Evolutionary conservation across 768 basidiomycete genomes (phyloP).

Genomic region (Flagelloscypha sp.): DNA sequence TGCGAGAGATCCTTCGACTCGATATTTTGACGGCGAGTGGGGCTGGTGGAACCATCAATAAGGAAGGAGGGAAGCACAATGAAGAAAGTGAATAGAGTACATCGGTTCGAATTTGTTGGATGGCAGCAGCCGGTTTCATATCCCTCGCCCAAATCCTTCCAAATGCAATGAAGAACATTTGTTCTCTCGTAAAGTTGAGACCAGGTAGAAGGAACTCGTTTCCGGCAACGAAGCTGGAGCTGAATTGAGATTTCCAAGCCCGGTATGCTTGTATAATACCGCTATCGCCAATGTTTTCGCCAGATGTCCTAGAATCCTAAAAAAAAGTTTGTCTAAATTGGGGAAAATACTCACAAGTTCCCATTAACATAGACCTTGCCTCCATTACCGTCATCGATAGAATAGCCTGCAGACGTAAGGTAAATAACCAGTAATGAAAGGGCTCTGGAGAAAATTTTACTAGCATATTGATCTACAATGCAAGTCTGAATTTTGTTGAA

Average conservation of each 20-base stretch:
- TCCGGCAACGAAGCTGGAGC: conserved; percentile 46
- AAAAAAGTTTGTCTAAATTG: too few relatives aligned
- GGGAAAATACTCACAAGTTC: too few relatives aligned
- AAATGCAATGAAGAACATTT: conserved; percentile 90
- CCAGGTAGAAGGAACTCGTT: conserved; percentile 78
- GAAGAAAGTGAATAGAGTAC: too few relatives aligned
- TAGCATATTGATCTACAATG: conserved; percentile 87
- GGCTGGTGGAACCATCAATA: too few relatives aligned
- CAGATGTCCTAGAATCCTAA: conserved; percentile 89
- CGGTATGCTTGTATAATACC: conserved; percentile 81
- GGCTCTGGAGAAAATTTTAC: conserved; percentile 25
- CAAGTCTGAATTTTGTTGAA: conserved; percentile 82
- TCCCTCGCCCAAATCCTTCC: conserved; percentile 82
- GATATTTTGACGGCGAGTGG: conserved; percentile 73
- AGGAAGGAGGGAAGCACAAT: too few relatives aligned
- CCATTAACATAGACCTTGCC: conserved; percentile 77
- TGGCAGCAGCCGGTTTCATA: conserved; percentile 71
- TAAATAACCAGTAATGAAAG: not conserved
- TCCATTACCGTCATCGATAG: conserved; percentile 79
- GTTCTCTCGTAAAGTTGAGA: conserved; percentile 74
- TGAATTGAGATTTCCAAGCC: conserved; percentile 81
- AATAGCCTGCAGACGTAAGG: conserved; percentile 53
- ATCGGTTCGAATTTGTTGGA: too few relatives aligned
- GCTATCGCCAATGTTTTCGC: conserved; percentile 86
- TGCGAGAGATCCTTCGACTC: conserved; percentile 78